A percentile compares a stretch with the other conserved stretches of the same genome.
Evolutionary conservation across 108 stramenopile species (phyloP).

Genomic region (Nitzschia inconspicua): DNA sequence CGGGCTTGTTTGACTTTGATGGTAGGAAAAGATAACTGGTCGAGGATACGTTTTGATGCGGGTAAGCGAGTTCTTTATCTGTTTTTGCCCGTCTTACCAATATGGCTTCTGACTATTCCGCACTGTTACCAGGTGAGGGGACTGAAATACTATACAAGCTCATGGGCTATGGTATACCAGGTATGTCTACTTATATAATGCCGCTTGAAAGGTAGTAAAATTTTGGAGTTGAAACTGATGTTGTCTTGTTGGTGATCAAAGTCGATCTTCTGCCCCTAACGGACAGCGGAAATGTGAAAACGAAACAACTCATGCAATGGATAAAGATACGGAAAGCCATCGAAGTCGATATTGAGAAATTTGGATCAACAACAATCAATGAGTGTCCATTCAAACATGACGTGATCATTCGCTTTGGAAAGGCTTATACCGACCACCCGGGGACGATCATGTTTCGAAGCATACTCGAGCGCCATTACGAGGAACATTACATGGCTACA

Average conservation of each 20-base stretch:
- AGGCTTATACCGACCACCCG: conserved; percentile 1
- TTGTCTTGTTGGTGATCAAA: too few relatives aligned
- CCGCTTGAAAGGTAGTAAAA: too few relatives aligned
- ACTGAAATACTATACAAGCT: background rate
- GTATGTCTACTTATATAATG: too few relatives aligned
- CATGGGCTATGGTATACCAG: conserved; percentile 11
- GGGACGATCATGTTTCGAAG: conserved; percentile 1
- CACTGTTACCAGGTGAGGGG: background rate
- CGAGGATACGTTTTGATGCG: too few relatives aligned
- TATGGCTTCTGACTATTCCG: too few relatives aligned
- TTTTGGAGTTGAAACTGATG: too few relatives aligned
- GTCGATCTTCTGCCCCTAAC: conserved; percentile 2
- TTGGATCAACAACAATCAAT: background rate
- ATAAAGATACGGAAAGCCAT: background rate
- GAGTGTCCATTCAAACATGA: background rate
- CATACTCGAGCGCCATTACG: conserved; percentile 1
- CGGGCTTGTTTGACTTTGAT: too few relatives aligned
- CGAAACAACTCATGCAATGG: background rate
- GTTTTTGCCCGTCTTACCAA: too few relatives aligned
- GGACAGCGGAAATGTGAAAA: background rate
- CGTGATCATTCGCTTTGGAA: conserved; percentile 6
- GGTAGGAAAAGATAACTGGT: too few relatives aligned
- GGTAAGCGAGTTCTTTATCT: too few relatives aligned
- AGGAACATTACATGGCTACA: background rate
- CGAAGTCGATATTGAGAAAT: background rate